These are phyloP conservation scores for Pythium periplocum DNA, from an alignment of 352 stramenopile species.

Conservation along the genomic window DNA sequence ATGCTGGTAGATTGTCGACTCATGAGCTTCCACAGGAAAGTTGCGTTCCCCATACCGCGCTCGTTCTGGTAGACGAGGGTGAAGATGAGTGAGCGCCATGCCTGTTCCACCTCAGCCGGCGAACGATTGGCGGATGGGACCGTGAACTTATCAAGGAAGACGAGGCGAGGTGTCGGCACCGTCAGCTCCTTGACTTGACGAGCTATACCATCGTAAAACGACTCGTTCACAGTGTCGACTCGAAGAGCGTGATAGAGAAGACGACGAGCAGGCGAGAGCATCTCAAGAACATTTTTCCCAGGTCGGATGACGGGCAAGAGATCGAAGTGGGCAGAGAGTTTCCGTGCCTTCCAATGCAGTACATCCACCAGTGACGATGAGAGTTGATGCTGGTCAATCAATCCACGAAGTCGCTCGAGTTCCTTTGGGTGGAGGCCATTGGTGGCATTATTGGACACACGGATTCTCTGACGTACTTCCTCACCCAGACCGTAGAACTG, in stretches of 20 bases:
- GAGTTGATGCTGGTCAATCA: constrained; percentile 49
- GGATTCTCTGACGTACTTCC: constrained; percentile 46
- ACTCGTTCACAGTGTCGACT: constrained; percentile 33
- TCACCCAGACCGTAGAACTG: constrained; percentile 60
- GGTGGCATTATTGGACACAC: constrained; percentile 19
- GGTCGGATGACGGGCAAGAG: constrained; percentile 25
- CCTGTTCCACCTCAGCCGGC: constrained; percentile 26
- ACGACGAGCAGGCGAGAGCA: constrained; percentile 33
- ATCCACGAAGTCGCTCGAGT: too few relatives aligned
- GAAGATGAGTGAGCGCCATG: constrained; percentile 45
- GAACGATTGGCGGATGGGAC: constrained; percentile 20
- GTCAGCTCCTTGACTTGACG: constrained; percentile 1
- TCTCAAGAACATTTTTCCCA: constrained; percentile 27
- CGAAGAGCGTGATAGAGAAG: constrained; percentile 53
- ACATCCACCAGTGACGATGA: constrained; percentile 62
- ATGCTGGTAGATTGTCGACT: constrained; percentile 30
- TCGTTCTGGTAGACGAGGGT: constrained; percentile 32
- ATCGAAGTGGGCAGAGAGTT: constrained; percentile 57
- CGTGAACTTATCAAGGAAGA: neutral
- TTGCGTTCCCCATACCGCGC: constrained; percentile 16
- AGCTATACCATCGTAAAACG: constrained; percentile 8
- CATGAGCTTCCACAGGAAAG: constrained; percentile 30
- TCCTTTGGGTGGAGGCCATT: constrained; percentile 22
- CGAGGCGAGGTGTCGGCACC: neutral
- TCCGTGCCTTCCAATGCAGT: constrained; percentile 34